phyloP scores from a whole-genome alignment of 129 eudicot genomes.

The Mikania micrantha region DNA sequence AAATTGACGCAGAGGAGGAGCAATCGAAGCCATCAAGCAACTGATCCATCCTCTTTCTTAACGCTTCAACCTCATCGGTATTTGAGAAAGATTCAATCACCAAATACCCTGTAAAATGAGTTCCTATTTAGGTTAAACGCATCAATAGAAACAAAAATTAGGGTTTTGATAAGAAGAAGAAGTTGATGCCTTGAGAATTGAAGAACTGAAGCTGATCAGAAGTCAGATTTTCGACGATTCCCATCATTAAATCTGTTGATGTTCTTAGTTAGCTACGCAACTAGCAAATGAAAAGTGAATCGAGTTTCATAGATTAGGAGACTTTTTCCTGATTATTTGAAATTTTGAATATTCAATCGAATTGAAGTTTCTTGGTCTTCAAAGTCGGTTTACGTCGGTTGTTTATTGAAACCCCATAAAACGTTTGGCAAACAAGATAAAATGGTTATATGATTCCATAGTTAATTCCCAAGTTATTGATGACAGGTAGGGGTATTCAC shows the following conservation, averaged over 20 bases:
- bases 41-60: constrained; percentile 62
- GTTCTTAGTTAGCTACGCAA: not conserved
- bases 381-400: constrained; percentile 13
- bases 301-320: not conserved
- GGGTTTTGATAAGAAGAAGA: constrained; percentile 2
- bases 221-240: constrained; percentile 40
- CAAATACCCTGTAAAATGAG: constrained; percentile 44
- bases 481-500: no score
- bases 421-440: no score
- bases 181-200: constrained; percentile 54
- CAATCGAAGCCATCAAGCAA: constrained; percentile 73
- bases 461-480: no score
- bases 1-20: constrained; percentile 57
- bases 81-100: constrained; percentile 70
- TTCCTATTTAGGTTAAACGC: not conserved
- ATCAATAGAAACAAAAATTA: not conserved
- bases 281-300: not conserved
- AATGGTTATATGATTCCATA: no score
- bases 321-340: not conserved
- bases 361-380: not conserved
- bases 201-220: constrained; percentile 58
- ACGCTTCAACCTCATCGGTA: constrained; percentile 48
- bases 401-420: constrained; percentile 5
- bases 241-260: constrained; percentile 32
- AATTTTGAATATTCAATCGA: not conserved